Evolutionary conservation across 345 rosid species (phyloP).

Genomic region (Rhodamnia argentea): DNA sequence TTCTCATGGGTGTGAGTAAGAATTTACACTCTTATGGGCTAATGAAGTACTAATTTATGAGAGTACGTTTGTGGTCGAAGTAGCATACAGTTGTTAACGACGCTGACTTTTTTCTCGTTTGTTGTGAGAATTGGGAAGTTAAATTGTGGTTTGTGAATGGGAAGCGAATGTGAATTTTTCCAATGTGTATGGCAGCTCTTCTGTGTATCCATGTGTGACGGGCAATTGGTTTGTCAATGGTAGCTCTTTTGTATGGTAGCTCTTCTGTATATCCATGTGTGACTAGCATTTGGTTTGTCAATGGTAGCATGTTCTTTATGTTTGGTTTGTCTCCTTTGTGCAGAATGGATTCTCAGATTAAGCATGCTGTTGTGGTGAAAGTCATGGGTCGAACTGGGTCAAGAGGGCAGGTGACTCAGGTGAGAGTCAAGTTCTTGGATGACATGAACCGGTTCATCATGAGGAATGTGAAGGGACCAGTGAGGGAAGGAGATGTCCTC

Average conservation of each 20-base stretch:
- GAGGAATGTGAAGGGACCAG: slow-evolving; percentile 88
- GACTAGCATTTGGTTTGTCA: background rate
- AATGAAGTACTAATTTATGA: background rate
- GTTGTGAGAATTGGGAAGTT: background rate
- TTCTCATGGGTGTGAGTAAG: background rate
- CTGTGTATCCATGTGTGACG: background rate
- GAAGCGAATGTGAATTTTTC: background rate
- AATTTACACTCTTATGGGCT: background rate
- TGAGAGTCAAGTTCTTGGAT: slow-evolving; percentile 67
- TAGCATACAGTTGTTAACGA: background rate
- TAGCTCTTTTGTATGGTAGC: background rate
- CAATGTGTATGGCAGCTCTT: background rate
- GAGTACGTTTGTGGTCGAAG: background rate
- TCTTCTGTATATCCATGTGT: background rate
- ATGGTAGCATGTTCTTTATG: background rate
- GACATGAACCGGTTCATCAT: slow-evolving; percentile 60
- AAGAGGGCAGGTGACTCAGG: slow-evolving; percentile 88
- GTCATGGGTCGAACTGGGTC: slow-evolving; percentile 91
- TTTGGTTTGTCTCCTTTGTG: background rate
- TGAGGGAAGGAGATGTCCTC: slow-evolving; percentile 75
- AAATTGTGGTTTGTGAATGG: background rate
- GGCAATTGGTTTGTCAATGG: background rate
- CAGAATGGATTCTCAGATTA: slow-evolving; percentile 70
- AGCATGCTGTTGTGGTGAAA: slow-evolving; percentile 78
- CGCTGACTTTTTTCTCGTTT: no score